phyloP scores from a whole-genome alignment of 495 filamentous ascomycete species.

The Tuber calosporum region DNA sequence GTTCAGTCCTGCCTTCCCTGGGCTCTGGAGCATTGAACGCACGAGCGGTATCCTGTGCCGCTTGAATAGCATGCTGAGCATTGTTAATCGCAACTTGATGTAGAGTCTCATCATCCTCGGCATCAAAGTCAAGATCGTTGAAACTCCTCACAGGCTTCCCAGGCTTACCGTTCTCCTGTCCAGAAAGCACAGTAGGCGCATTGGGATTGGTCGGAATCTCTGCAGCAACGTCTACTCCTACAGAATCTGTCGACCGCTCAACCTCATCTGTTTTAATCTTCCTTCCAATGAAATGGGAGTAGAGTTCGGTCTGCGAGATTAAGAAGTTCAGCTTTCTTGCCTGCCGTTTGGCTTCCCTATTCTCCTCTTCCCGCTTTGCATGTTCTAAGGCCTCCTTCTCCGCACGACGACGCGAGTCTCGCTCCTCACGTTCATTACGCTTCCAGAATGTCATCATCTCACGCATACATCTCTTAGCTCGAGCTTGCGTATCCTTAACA shows the following conservation, averaged over 20 bases:
- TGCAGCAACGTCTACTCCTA: conserved; percentile 52
- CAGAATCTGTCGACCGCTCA: conserved; percentile 76
- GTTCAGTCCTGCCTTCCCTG: conserved; percentile 46
- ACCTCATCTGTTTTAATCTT: conserved; percentile 97
- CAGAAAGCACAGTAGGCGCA: neutral
- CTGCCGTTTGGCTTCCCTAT: conserved; percentile 93
- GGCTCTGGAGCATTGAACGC: conserved; percentile 73
- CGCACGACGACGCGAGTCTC: conserved; percentile 83
- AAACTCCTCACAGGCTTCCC: conserved; percentile 68
- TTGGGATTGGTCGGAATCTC: conserved; percentile 42
- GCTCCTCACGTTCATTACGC: conserved; percentile 93
- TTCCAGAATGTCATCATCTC: conserved; percentile 99
- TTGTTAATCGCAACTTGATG: conserved; percentile 84
- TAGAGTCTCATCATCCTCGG: conserved; percentile 77
- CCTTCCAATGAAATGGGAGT: conserved; percentile 98
- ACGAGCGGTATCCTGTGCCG: conserved; percentile 85
- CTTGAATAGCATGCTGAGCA: conserved; percentile 90
- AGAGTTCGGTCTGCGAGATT: conserved; percentile 96
- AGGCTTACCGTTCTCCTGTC: conserved; percentile 49
- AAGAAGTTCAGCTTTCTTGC: conserved; percentile 99
- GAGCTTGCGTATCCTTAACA: conserved; percentile 91
- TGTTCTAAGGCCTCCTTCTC: conserved; percentile 96
- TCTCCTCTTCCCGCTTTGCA: conserved; percentile 90
- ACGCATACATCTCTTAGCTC: conserved; percentile 95
- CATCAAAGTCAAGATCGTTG: conserved; percentile 91